Conservation (phyloP, 169 alveolate species). For the Plasmodium adleri region DNA sequence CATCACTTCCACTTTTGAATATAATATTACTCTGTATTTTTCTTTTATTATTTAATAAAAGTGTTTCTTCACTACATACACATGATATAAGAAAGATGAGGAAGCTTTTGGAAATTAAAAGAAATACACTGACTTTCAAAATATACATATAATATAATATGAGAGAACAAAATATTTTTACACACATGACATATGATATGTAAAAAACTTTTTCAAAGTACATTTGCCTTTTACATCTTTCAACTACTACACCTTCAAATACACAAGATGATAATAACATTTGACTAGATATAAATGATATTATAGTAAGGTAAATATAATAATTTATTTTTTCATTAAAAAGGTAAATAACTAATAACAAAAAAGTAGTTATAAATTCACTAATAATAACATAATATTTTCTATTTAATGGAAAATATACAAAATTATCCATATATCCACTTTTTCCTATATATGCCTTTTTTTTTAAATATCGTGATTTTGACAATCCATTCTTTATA, state of each 20-base stretch:
- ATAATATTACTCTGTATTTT: conserved; percentile 26
- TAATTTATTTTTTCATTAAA: conserved; percentile 50
- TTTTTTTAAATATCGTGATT: conserved; percentile 34
- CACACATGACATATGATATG: conserved; percentile 67
- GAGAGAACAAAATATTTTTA: conserved; percentile 62
- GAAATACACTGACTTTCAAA: conserved; percentile 41
- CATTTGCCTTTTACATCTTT: conserved; percentile 41
- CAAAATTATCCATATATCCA: conserved; percentile 23
- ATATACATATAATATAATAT: conserved; percentile 53
- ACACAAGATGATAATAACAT: conserved; percentile 64
- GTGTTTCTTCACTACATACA: conserved; percentile 66
- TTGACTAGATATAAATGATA: conserved; percentile 45
- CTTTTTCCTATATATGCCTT: background rate
- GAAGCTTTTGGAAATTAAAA: conserved; percentile 56
- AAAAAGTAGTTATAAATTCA: conserved; percentile 31
- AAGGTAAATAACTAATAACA: conserved; percentile 40
- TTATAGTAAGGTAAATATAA: conserved; percentile 21
- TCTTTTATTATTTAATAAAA: conserved; percentile 28
- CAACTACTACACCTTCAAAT: conserved; percentile 72
- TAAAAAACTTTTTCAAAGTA: conserved; percentile 54
- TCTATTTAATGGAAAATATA: conserved; percentile 54
- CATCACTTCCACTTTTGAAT: conserved; percentile 39
- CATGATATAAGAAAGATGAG: conserved; percentile 44
- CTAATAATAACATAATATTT: conserved; percentile 58
- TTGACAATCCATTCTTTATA: conserved; percentile 52